Base-by-base conservation (phyloP, 305 asterid genomes). In the Solanum aculeatissimum region DNA sequence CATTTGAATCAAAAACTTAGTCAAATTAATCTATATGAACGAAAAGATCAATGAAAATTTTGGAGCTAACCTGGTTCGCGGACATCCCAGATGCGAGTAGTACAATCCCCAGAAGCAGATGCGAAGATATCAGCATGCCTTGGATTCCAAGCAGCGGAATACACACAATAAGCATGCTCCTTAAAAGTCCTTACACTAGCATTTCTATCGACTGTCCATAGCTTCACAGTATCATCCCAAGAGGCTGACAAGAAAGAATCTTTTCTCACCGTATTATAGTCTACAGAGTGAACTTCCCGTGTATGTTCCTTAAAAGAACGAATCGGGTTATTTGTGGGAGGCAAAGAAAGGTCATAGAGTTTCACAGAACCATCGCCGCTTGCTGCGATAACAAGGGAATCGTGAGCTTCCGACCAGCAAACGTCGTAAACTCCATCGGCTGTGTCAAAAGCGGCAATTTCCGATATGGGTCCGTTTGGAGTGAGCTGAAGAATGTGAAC, bases 361-460 rank as follows among this genome's bases (percentile, higher is more conserved):
- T 97, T 95, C 49, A 97, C 87, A 11, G 98, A 95, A 80, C 98
- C 99, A 86, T 94, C 99, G 58, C 96, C 98, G 15, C 92, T 85
- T 54, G 97, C 99, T 9, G 97, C 97, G 49, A 95, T 89, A 85
- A 97, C 86, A 21, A 95, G 90, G 43, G 98, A 95, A 54, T 97
- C 98, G 91, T 95, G 99, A 18, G 98, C 94, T 84, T 97, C 98
- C 49, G 98, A 94, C 97, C 98, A 97, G 90, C 98, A 95, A 15
- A 96, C 88, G 83, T 95, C 98, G 90, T 95, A 97, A 55, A 95
- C 95, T 18, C 98, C 98, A 87, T 95, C 98, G 80, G 98, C 95
- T 13, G 98, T 97, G 86, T 97, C 99, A 91, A 92, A 97, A 87
- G 98, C 77, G 83, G 92, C 88, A 85, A 93, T 85, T 60, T 94